phyloP scores from a whole-genome alignment of 1,284 basidiomycete species.

The Lignosus rhinocerotis region DNA sequence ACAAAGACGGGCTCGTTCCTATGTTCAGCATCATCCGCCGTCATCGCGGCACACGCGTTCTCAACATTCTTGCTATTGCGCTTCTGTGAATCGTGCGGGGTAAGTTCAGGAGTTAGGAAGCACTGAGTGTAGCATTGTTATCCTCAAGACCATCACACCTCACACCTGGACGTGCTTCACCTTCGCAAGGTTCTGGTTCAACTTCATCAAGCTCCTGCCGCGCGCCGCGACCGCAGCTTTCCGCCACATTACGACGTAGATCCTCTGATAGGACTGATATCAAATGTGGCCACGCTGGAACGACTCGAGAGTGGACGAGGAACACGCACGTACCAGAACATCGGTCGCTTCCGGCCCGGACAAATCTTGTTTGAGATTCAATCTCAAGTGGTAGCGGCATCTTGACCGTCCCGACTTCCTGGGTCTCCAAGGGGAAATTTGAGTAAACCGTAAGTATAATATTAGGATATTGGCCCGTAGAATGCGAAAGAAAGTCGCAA shows the following conservation, averaged over 20 bases:
- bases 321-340: neutral
- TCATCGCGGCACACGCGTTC: neutral
- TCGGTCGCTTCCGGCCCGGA: conserved; percentile 4
- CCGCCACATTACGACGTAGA: neutral
- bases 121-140: neutral
- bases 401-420: conserved; percentile 6
- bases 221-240: neutral
- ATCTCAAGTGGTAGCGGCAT: neutral
- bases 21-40: neutral
- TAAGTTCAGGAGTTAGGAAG: neutral
- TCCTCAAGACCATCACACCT: neutral
- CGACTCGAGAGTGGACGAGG: neutral
- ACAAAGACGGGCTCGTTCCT: neutral
- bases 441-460: neutral
- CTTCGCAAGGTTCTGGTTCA: neutral
- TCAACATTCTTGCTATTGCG: neutral
- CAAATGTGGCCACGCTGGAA: neutral
- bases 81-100: neutral
- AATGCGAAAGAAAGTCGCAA: neutral
- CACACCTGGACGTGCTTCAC: neutral
- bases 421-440: neutral
- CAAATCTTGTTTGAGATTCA: neutral
- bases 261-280: conserved; percentile 1
- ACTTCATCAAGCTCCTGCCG: neutral
- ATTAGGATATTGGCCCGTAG: neutral